Evolutionary conservation across 441 rosid species (phyloP).

Genomic region (Viola pubescens): DNA sequence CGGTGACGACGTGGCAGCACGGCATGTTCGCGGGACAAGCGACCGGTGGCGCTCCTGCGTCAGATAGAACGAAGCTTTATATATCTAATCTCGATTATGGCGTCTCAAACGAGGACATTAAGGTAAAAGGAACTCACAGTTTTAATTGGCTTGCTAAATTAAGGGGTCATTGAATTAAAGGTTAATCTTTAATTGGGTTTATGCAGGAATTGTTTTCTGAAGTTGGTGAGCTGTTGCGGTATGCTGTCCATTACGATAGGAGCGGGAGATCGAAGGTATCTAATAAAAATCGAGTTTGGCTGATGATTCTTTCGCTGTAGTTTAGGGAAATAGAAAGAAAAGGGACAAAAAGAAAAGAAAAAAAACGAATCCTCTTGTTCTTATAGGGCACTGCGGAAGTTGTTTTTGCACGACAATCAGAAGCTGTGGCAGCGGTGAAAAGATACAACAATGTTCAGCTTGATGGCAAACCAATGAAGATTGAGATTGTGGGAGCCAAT

Average conservation of each 20-base stretch:
- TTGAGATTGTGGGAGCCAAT: conserved; percentile 68
- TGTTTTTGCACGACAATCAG: conserved; percentile 50
- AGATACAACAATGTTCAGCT: conserved; percentile 75
- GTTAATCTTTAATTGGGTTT: conserved; percentile 3
- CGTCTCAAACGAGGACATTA: conserved; percentile 69
- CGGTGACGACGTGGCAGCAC: not conserved
- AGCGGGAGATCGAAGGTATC: conserved; percentile 91
- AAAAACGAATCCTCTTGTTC: conserved; percentile 17
- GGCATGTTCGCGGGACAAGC: conserved; percentile 3
- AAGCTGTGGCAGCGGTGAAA: conserved; percentile 73
- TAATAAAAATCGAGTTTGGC: conserved; percentile 16
- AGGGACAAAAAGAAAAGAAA: too few relatives aligned
- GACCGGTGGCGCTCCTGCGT: conserved; percentile 5
- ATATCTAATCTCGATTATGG: conserved; percentile 78
- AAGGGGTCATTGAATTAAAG: too few relatives aligned
- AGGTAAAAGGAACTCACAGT: conserved; percentile 28
- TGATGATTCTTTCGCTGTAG: too few relatives aligned
- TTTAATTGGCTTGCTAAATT: not conserved
- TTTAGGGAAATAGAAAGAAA: too few relatives aligned
- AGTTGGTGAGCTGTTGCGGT: conserved; percentile 67
- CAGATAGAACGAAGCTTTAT: conserved; percentile 70
- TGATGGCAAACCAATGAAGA: conserved; percentile 81
- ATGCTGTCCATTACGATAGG: conserved; percentile 61
- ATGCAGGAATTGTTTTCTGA: conserved; percentile 77
- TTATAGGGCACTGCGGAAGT: conserved; percentile 87